Conservation (phyloP, 495 filamentous ascomycete species). For the Penicillium turbatum region DNA sequence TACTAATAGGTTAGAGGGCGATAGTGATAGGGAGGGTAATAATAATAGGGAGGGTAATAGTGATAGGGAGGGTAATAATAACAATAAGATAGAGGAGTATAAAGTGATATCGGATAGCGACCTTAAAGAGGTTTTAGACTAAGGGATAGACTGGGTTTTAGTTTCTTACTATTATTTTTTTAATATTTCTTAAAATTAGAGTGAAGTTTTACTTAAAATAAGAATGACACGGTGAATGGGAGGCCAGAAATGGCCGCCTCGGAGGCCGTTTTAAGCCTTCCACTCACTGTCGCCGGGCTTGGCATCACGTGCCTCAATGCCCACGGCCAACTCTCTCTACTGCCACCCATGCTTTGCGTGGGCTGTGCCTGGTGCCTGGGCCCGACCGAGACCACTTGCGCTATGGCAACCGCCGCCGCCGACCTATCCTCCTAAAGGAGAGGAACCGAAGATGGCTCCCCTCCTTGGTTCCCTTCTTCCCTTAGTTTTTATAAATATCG, state of each 20-base stretch:
- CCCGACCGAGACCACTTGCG: constrained; percentile 1
- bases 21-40: too few species aligned
- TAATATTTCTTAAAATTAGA: too few species aligned
- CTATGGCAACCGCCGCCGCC: constrained; percentile 1
- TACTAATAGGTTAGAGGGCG: too few species aligned
- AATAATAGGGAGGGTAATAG: too few species aligned
- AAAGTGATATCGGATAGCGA: too few species aligned
- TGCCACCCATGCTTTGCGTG: constrained; percentile 9
- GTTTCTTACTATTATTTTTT: too few species aligned
- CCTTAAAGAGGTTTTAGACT: too few species aligned
- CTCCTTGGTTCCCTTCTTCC: constrained; percentile 7
- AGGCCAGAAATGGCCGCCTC: constrained; percentile 19
- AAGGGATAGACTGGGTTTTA: too few species aligned
- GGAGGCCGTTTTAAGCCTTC: constrained; percentile 19
- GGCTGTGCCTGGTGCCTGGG: constrained; percentile 16
- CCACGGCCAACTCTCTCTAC: constrained; percentile 11
- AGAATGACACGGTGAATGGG: constrained; percentile 18
- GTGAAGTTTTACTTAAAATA: too few species aligned
- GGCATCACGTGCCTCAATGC: constrained; percentile 13
- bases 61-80: too few species aligned
- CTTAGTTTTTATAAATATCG: too few species aligned
- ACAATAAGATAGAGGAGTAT: too few species aligned
- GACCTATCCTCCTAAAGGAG: constrained; percentile 1
- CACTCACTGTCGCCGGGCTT: constrained; percentile 16
- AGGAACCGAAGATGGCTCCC: constrained; percentile 4